Evolutionary conservation across 257 asterid genomes (phyloP).

Genomic region (Ophiorrhiza pumila): DNA sequence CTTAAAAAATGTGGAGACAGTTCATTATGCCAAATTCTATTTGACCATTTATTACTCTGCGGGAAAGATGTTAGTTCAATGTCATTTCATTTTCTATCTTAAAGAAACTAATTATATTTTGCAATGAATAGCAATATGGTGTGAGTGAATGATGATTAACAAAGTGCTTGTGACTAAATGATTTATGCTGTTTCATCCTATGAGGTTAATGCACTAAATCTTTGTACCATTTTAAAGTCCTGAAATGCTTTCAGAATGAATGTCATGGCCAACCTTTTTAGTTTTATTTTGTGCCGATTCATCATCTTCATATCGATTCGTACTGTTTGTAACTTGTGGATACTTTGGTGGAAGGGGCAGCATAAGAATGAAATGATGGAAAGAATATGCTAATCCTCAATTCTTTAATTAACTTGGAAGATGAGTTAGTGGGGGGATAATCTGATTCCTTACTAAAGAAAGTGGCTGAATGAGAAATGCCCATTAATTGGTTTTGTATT

Average conservation of each 20-base stretch:
- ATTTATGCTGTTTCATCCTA: too few species aligned
- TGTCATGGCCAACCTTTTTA: too few species aligned
- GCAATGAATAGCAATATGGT: too few species aligned
- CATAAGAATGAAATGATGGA: not conserved
- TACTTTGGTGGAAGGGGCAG: not conserved
- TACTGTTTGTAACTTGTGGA: too few species aligned
- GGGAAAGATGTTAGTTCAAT: not conserved
- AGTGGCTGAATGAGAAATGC: not conserved
- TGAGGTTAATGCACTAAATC: too few species aligned
- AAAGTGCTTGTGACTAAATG: too few species aligned
- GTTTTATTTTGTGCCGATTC: too few species aligned
- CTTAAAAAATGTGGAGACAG: not conserved
- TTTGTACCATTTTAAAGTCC: too few species aligned
- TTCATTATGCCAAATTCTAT: not conserved
- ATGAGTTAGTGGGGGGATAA: not conserved
- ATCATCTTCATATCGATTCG: too few species aligned
- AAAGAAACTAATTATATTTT: too few species aligned
- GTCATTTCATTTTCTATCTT: not conserved
- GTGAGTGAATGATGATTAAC: too few species aligned
- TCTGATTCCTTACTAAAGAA: not conserved
- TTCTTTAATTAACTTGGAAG: not conserved
- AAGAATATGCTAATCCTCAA: conserved; percentile 16
- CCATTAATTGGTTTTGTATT: not conserved
- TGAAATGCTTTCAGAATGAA: too few species aligned
- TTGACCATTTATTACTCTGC: not conserved